Evolutionary conservation across 495 filamentous ascomycete species (phyloP).

Genomic region (Talaromyces borbonicus): DNA sequence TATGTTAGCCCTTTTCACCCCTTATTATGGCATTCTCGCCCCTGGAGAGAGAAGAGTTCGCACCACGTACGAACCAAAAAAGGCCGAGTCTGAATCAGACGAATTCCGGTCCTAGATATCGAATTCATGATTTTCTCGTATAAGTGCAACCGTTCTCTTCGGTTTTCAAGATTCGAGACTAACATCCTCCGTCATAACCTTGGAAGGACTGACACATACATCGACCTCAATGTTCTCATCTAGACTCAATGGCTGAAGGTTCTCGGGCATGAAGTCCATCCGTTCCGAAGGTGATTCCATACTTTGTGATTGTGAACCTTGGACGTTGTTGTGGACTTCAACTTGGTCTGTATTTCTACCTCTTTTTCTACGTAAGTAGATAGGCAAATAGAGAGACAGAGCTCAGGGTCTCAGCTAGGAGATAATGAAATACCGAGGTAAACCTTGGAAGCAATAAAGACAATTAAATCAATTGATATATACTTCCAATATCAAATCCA

Average conservation of each 20-base stretch:
- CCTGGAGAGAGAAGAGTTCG: neutral
- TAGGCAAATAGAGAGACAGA: too few species aligned
- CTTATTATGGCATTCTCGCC: neutral
- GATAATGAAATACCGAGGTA: too few species aligned
- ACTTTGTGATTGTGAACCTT: too few species aligned
- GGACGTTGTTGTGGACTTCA: too few species aligned
- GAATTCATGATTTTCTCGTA: neutral
- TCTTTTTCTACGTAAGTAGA: too few species aligned
- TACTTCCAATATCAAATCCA: too few species aligned
- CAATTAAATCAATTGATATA: too few species aligned
- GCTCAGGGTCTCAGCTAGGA: too few species aligned
- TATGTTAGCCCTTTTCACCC: neutral
- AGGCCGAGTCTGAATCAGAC: slow-evolving; percentile 8
- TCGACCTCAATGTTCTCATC: slow-evolving; percentile 8
- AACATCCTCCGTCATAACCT: too few species aligned
- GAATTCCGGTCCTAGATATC: neutral
- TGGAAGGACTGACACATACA: too few species aligned
- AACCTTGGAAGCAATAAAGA: too few species aligned
- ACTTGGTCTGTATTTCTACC: too few species aligned
- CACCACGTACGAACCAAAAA: slow-evolving; percentile 7
- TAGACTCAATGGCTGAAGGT: slow-evolving; percentile 1
- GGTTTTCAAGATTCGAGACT: neutral
- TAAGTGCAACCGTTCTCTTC: neutral
- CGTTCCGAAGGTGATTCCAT: neutral
- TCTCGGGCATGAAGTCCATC: neutral